Evolutionary conservation across 1,139 yeast species (phyloP).

Genomic region (Pichia sp.): DNA sequence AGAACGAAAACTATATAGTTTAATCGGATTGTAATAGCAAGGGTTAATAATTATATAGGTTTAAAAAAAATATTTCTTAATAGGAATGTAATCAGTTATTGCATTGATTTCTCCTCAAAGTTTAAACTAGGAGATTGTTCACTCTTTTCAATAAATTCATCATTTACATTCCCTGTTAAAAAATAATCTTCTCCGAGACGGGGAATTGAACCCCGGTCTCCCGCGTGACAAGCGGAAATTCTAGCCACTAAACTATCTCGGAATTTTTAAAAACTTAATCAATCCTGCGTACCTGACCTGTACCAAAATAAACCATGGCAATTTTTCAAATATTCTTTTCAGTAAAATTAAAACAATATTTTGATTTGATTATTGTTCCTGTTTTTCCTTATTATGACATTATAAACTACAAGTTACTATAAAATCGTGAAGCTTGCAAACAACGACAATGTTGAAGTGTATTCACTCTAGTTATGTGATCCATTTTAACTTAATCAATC

Average conservation of each 20-base stretch:
- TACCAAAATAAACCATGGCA: too few species aligned
- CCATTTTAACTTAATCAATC: too few species aligned
- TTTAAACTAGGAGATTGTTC: conserved; percentile 27
- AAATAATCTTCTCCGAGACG: conserved; percentile 19
- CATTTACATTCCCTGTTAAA: conserved; percentile 12
- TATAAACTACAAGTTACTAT: too few species aligned
- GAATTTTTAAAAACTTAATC: background rate
- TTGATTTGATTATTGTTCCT: too few species aligned
- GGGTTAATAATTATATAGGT: background rate
- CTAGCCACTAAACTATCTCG: conserved; percentile 23
- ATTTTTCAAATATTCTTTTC: too few species aligned
- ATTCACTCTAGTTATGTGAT: too few species aligned
- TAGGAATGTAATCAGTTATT: conserved; percentile 13
- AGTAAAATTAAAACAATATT: too few species aligned
- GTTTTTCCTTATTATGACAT: too few species aligned
- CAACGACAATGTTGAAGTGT: too few species aligned
- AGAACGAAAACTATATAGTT: background rate
- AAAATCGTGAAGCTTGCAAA: too few species aligned
- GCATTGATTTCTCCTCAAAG: conserved; percentile 20
- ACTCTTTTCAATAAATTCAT: conserved; percentile 23
- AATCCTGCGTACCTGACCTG: too few species aligned
- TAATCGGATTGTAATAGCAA: background rate
- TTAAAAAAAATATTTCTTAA: background rate
- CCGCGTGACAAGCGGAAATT: conserved; percentile 24
- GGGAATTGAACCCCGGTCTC: conserved; percentile 25